A percentile compares a stretch with the other conserved stretches of the same genome.
Conservation (phyloP, 257 asterid genomes). For the Gentiana dahurica region DNA sequence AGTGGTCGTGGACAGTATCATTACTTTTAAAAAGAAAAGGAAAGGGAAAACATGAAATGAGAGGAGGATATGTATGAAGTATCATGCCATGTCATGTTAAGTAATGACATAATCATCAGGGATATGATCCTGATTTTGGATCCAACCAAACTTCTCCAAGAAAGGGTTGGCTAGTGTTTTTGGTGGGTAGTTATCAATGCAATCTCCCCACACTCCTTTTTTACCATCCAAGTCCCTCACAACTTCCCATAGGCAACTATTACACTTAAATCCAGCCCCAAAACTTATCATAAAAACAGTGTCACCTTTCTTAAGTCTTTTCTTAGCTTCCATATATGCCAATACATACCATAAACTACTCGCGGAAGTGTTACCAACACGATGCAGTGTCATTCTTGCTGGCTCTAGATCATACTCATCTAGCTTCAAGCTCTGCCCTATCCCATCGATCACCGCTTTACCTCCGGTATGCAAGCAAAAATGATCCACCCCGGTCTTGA, state of each 20-base stretch:
- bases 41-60: not conserved
- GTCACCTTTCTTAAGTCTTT: conserved; percentile 65
- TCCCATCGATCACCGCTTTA: conserved; percentile 81
- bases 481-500: conserved; percentile 71
- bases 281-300: conserved; percentile 71
- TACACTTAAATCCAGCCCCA: conserved; percentile 96
- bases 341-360: conserved; percentile 85
- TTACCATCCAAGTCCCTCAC: conserved; percentile 53
- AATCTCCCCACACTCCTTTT: conserved; percentile 51
- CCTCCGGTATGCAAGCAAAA: conserved; percentile 94
- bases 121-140: conserved; percentile 37
- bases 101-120: conserved; percentile 72
- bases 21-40: not conserved
- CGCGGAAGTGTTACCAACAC: conserved; percentile 95
- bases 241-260: conserved; percentile 88
- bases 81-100: conserved; percentile 7
- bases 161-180: conserved; percentile 54
- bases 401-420: conserved; percentile 78
- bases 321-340: conserved; percentile 84
- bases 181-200: conserved; percentile 48
- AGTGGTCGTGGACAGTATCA: too few species aligned
- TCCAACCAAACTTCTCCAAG: conserved; percentile 77
- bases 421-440: conserved; percentile 36
- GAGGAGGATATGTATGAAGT: not conserved
- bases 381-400: conserved; percentile 88